Percentiles rank a stretch among this genome's conserved stretches.
Evolutionary conservation across 805 yeast genomes (phyloP).

Genomic region (Kluyveromyces dobzhanskii): DNA sequence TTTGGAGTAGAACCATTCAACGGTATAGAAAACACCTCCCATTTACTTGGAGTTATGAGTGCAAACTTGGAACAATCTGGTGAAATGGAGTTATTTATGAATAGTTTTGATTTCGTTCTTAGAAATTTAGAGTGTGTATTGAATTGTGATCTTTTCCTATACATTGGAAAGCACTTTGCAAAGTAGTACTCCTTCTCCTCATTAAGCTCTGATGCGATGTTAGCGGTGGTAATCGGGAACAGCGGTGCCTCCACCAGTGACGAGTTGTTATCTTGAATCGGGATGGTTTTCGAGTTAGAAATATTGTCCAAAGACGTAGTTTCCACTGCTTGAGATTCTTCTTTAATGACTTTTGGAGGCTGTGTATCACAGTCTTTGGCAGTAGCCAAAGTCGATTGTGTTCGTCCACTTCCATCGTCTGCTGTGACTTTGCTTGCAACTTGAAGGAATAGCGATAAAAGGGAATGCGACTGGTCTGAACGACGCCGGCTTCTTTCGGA

Average conservation of each 20-base stretch:
- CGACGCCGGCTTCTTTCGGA: constrained; percentile 4
- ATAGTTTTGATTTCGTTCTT: constrained; percentile 38
- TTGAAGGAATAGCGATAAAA: constrained; percentile 28
- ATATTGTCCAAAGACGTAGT: constrained; percentile 12
- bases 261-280: constrained; percentile 12
- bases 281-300: constrained; percentile 20
- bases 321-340: background rate
- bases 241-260: background rate
- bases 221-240: constrained; percentile 3
- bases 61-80: constrained; percentile 59
- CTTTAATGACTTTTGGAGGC: background rate
- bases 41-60: constrained; percentile 54
- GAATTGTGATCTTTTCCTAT: constrained; percentile 51
- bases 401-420: no score
- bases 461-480: constrained; percentile 19
- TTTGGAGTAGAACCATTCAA: constrained; percentile 33
- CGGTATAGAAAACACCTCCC: constrained; percentile 62
- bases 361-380: constrained; percentile 1
- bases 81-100: constrained; percentile 52
- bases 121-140: constrained; percentile 45
- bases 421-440: constrained; percentile 19
- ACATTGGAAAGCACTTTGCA: constrained; percentile 76
- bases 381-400: no score
- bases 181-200: constrained; percentile 55
- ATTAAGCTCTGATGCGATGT: constrained; percentile 12